Evolutionary conservation across 2,329 filamentous ascomycete genomes (phyloP).

Genomic region (Colletotrichum orchidophilum): DNA sequence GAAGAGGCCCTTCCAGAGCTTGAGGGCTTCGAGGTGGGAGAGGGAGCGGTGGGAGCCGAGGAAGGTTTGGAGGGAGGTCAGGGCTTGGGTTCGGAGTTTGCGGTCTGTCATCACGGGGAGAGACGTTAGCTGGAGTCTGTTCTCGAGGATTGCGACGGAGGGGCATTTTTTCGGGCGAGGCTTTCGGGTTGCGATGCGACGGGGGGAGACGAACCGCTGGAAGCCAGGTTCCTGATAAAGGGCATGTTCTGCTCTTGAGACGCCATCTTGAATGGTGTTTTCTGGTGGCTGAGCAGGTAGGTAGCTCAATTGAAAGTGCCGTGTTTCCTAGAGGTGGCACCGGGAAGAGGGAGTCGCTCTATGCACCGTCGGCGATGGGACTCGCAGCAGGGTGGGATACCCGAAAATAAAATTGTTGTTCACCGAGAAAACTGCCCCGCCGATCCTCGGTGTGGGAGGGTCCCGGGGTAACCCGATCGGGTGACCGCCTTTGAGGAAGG

Average conservation of each 20-base stretch:
- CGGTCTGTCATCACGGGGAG: conserved; percentile 66
- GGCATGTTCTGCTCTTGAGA: conserved; percentile 65
- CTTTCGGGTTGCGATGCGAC: background rate
- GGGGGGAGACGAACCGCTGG: conserved; percentile 73
- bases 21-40: conserved; percentile 76
- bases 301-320: conserved; percentile 8
- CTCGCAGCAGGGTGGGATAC: conserved; percentile 14
- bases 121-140: background rate
- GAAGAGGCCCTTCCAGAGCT: conserved; percentile 95
- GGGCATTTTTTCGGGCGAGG: background rate
- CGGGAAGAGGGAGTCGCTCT: background rate
- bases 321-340: background rate
- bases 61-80: conserved; percentile 81
- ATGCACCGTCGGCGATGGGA: background rate
- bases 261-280: conserved; percentile 43
- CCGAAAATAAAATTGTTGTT: conserved; percentile 33
- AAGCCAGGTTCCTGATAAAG: conserved; percentile 85
- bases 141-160: background rate
- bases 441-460: conserved; percentile 21
- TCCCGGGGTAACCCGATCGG: conserved; percentile 4
- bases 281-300: background rate
- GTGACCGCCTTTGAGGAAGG: conserved; percentile 11
- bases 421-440: conserved; percentile 33
- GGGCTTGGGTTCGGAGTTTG: conserved; percentile 78
- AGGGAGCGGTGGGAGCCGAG: conserved; percentile 72